phyloP scores from a whole-genome alignment of 768 basidiomycete species.

The Boletus eberwhitei region DNA sequence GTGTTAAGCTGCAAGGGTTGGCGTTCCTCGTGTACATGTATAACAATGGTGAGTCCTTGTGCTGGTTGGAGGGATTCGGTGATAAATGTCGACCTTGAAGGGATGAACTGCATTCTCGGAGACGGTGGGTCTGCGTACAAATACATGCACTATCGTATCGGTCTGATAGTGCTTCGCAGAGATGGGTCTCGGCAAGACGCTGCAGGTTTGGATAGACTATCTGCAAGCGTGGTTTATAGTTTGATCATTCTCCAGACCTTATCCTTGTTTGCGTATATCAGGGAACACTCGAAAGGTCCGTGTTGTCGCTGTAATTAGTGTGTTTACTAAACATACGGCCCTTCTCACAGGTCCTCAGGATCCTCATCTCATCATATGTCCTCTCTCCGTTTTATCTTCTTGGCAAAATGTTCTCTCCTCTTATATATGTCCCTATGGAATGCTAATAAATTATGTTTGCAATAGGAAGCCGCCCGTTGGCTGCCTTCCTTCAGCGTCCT shows the following conservation, averaged over 20 bases:
- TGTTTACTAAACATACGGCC: neutral
- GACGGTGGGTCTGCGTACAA: constrained; percentile 45
- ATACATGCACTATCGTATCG: too few species aligned
- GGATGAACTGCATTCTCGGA: constrained; percentile 69
- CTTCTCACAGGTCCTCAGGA: constrained; percentile 37
- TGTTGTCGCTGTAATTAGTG: neutral
- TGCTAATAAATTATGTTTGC: neutral
- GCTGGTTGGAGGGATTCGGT: neutral
- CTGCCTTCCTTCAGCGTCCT: constrained; percentile 48
- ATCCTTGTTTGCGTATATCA: constrained; percentile 65
- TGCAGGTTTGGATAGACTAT: constrained; percentile 40
- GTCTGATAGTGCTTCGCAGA: constrained; percentile 27
- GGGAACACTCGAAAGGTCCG: constrained; percentile 47
- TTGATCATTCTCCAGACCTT: constrained; percentile 39
- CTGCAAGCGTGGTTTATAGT: neutral
- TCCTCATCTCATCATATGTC: constrained; percentile 72
- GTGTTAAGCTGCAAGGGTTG: constrained; percentile 51
- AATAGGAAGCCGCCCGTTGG: constrained; percentile 54
- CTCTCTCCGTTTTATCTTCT: constrained; percentile 61
- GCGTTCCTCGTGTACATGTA: constrained; percentile 66
- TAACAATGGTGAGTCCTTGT: constrained; percentile 48
- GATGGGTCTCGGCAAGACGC: constrained; percentile 65
- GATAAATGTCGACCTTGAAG: constrained; percentile 24
- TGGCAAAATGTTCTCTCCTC: constrained; percentile 47
- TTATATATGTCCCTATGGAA: neutral